Evolutionary conservation across 1,139 yeast genomes (phyloP), one percentile per base, ranked within the genome.

Genomic region (Debaryomyces fabryi): DNA sequence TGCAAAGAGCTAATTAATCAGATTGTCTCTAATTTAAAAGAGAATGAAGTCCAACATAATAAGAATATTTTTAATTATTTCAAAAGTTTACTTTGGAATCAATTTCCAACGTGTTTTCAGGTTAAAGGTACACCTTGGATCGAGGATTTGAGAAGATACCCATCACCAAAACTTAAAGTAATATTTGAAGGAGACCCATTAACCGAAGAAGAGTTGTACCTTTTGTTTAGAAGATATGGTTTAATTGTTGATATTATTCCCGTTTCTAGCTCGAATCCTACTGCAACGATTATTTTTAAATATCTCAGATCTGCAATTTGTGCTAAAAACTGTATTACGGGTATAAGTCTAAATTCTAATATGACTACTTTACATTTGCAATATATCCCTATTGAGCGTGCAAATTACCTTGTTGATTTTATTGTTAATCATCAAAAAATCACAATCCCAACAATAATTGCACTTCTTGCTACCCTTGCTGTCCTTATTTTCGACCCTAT

Each of bases 81-180:
- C 1, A 29, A 50, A n/a, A 54, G 58, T 32, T 45, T 49, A 8
- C 4, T 69, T 1, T 55, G 60, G 48, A 55, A 58, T 30, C 51
- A 50, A 3, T 65, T 60, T 76, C 83, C 67, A 64, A 69, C 52
- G 60, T 87, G 72, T 48, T 86, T 76, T 59, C 83, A 88, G 0
- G 98, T 95, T 1, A 86, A 86, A 56, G 99, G 99, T 50, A 77
- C 82, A 0, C 99, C 99, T 0, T 93, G 98, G 97, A 88, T 93
- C 53, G 98, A 93, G 67, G 99, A 93, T 64, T 74, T 93, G 62
- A 79, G 88, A 56, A 72, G 97, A 54, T 79, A 78, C 54, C 96
- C 96, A 8, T 83, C 86, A 51, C 69, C 76, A 10, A 74, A 76
- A 20, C 67, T 93, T 32, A 78, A 80, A 49, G 84, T 92, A 3